Evolutionary conservation across 2,329 filamentous ascomycete genomes (phyloP).

Genomic region (Pyrenophora seminiperda): DNA sequence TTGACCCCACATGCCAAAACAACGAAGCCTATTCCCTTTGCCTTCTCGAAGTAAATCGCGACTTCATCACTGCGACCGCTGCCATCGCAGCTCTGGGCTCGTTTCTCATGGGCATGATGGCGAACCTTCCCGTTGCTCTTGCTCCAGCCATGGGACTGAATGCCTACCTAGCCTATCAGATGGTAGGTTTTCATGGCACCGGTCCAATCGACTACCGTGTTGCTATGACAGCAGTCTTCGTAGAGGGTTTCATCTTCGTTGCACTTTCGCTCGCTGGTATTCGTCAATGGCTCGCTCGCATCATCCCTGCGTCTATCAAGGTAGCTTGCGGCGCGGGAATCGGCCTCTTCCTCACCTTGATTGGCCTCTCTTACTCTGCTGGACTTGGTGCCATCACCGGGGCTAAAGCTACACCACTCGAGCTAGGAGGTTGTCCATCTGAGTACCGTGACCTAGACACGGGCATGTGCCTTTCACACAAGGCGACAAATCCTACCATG

Average conservation of each 20-base stretch:
- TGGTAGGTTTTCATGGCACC: constrained; percentile 78
- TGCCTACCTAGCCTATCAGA: constrained; percentile 84
- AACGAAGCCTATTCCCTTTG: constrained; percentile 69
- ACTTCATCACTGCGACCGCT: constrained; percentile 82
- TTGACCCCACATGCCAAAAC: constrained; percentile 57
- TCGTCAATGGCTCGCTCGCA: constrained; percentile 67
- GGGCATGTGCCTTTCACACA: constrained; percentile 66
- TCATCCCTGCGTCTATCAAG: constrained; percentile 81
- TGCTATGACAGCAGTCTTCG: constrained; percentile 84
- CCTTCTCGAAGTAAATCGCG: constrained; percentile 67
- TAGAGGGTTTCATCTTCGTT: constrained; percentile 86
- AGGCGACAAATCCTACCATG: constrained; percentile 82
- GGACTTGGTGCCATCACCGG: constrained; percentile 81
- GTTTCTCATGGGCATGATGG: constrained; percentile 80
- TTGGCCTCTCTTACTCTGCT: constrained; percentile 79
- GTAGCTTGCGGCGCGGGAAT: constrained; percentile 90
- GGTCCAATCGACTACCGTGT: constrained; percentile 70
- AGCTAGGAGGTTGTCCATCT: constrained; percentile 73
- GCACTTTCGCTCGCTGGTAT: constrained; percentile 73
- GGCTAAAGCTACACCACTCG: constrained; percentile 67
- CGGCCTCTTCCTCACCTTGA: constrained; percentile 79
- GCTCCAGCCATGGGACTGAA: constrained; percentile 82
- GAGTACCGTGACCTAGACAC: constrained; percentile 50
- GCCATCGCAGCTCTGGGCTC: constrained; percentile 79
- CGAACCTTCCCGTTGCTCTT: constrained; percentile 76